These are phyloP conservation scores for Psilocybe azurescens DNA, from an alignment of 768 basidiomycete species.

Conservation along the genomic window DNA sequence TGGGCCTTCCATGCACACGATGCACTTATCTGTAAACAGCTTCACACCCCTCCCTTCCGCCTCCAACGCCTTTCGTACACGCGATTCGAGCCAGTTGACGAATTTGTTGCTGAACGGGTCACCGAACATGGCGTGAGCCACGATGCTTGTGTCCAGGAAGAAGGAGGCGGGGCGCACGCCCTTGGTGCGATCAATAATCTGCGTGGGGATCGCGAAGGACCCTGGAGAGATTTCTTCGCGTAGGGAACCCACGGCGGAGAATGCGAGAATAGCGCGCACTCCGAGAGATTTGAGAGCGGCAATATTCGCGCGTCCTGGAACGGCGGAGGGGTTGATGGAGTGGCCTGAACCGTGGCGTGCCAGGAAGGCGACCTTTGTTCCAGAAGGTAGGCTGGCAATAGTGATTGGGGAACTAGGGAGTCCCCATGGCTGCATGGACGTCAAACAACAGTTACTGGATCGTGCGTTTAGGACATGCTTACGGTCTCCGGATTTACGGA, in stretches of 20 bases:
- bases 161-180: constrained; percentile 88
- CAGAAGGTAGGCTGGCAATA: constrained; percentile 88
- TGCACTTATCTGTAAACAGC: constrained; percentile 82
- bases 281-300: constrained; percentile 94
- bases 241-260: constrained; percentile 94
- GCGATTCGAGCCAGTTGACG: constrained; percentile 65
- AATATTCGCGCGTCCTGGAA: constrained; percentile 92
- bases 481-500: constrained; percentile 85
- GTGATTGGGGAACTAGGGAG: constrained; percentile 88
- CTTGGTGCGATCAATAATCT: constrained; percentile 97
- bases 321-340: constrained; percentile 75
- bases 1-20: constrained; percentile 97
- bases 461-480: constrained; percentile 28
- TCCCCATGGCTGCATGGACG: constrained; percentile 83
- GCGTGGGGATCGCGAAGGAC: constrained; percentile 84
- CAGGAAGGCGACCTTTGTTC: constrained; percentile 84
- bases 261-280: constrained; percentile 87
- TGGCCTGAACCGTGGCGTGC: constrained; percentile 90
- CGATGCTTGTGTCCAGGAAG: constrained; percentile 82
- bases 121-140: constrained; percentile 94
- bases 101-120: constrained; percentile 83
- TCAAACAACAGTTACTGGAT: neutral
- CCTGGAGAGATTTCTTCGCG: constrained; percentile 93
- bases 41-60: constrained; percentile 62
- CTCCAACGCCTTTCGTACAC: constrained; percentile 67